Conservation (phyloP, 1,284 basidiomycete genomes). For the Apiotrichum brassicae region DNA sequence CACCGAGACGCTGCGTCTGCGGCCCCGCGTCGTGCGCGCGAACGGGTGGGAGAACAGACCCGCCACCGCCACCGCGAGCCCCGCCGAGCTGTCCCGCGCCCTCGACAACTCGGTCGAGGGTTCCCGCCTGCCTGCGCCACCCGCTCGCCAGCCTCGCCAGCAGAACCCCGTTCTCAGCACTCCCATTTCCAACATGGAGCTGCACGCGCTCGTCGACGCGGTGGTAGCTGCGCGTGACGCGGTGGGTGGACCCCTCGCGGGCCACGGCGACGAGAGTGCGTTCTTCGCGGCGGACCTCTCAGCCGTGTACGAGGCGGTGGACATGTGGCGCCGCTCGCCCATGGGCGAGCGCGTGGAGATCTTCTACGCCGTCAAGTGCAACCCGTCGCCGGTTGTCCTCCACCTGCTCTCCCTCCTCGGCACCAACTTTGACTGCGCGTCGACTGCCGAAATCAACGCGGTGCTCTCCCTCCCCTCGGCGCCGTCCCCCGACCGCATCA, state of each 20-base stretch:
- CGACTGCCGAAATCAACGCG: constrained; percentile 82
- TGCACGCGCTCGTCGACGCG: constrained; percentile 34
- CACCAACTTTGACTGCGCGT: constrained; percentile 96
- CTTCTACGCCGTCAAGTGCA: constrained; percentile 96
- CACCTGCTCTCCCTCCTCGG: constrained; percentile 84
- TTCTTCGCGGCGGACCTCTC: constrained; percentile 95
- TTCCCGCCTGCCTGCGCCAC: constrained; percentile 25
- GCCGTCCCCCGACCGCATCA: constrained; percentile 58
- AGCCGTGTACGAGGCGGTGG: constrained; percentile 77
- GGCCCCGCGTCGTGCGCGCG: constrained; percentile 12
- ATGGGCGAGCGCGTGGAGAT: constrained; percentile 70
- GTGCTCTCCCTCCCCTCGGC: constrained; percentile 66
- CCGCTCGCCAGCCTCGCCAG: constrained; percentile 25
- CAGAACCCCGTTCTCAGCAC: constrained; percentile 24
- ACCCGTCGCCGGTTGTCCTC: constrained; percentile 90
- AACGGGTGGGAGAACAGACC: constrained; percentile 11
- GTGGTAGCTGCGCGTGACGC: constrained; percentile 23
- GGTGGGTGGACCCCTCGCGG: constrained; percentile 13
- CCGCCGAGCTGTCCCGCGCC: constrained; percentile 29
- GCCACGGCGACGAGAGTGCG: constrained; percentile 62
- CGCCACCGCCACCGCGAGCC: constrained; percentile 2
- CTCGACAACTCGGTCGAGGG: constrained; percentile 29
- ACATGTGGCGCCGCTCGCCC: constrained; percentile 73
- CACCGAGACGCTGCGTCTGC: constrained; percentile 12
- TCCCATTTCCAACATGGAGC: constrained; percentile 24